phyloP scores from a whole-genome alignment of 2,329 filamentous ascomycete species.

The Colletotrichum gloeosporioides region DNA sequence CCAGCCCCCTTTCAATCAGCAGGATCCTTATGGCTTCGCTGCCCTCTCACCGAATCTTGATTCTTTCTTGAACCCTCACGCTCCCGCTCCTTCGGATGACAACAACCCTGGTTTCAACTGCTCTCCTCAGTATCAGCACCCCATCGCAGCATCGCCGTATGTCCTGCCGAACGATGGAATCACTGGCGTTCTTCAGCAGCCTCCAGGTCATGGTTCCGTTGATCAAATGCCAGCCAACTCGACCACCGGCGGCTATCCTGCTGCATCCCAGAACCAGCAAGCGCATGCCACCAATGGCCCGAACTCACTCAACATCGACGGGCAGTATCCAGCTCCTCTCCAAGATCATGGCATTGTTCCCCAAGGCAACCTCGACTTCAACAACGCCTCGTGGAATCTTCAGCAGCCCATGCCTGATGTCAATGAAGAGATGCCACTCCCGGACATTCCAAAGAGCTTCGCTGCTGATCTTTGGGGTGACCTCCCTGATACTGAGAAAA shows the following conservation, averaged over 20 bases:
- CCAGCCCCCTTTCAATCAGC: not conserved
- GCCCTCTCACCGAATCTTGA: not conserved
- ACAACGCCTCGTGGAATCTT: not conserved
- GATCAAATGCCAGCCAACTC: not conserved
- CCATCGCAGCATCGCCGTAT: not conserved
- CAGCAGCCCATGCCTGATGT: not conserved
- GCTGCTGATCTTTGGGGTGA: not conserved
- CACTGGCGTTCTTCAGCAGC: not conserved
- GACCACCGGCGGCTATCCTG: not conserved
- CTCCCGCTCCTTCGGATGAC: not conserved
- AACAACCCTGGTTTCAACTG: not conserved
- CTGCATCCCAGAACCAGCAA: not conserved
- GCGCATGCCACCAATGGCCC: not conserved
- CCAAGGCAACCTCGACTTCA: not conserved
- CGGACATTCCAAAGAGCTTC: not conserved
- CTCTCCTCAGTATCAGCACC: not conserved
- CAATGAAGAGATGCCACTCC: not conserved
- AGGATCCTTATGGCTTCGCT: not conserved
- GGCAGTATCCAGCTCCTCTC: not conserved
- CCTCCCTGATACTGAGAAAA: not conserved
- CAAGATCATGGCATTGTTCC: not conserved
- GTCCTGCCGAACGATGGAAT: not conserved
- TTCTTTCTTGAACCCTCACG: not conserved
- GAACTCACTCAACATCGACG: not conserved
- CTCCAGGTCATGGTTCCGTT: not conserved